Percentiles rank a stretch among this genome's conserved stretches.
phyloP scores from a whole-genome alignment of 129 eudicot species.

The Dittrichia graveolens region DNA sequence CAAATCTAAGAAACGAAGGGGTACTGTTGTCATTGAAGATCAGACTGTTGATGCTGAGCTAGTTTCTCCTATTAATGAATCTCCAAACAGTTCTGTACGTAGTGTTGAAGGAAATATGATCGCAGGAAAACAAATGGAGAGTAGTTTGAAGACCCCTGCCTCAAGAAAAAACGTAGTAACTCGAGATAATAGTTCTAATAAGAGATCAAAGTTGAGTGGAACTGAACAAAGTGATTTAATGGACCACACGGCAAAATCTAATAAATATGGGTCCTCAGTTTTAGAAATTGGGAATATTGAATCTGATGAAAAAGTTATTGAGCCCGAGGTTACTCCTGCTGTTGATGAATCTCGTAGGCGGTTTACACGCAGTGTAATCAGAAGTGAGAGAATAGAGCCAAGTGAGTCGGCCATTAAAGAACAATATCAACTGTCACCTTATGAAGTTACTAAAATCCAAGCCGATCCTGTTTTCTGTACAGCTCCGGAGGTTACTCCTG shows the following conservation, averaged over 20 bases:
- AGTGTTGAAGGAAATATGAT: conserved; percentile 28
- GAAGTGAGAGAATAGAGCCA: conserved; percentile 28
- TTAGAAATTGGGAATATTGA: conserved; percentile 6
- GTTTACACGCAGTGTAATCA: conserved; percentile 31
- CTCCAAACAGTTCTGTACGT: conserved; percentile 31
- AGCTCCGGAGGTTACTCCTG: conserved; percentile 6
- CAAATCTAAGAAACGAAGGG: conserved; percentile 36
- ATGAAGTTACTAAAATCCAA: too few species aligned
- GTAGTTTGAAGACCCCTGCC: conserved; percentile 3
- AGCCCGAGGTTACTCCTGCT: conserved; percentile 4
- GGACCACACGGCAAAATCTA: conserved; percentile 9
- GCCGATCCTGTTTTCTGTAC: too few species aligned
- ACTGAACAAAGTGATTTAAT: conserved; percentile 4
- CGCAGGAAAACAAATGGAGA: conserved; percentile 14
- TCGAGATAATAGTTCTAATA: conserved; percentile 24
- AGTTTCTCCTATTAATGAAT: conserved; percentile 18
- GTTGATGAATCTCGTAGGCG: conserved; percentile 24
- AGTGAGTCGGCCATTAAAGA: conserved; percentile 22
- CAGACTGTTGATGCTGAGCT: conserved; percentile 16
- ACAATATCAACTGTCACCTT: too few species aligned
- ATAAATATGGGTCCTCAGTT: conserved; percentile 11
- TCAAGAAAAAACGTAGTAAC: not conserved
- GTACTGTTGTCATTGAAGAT: conserved; percentile 30
- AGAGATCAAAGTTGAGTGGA: conserved; percentile 24
- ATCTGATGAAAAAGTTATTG: conserved; percentile 8